Percentiles rank a stretch among this genome's conserved stretches.
Conservation (phyloP, 768 basidiomycete genomes). For the Tephrocybe rancida region DNA sequence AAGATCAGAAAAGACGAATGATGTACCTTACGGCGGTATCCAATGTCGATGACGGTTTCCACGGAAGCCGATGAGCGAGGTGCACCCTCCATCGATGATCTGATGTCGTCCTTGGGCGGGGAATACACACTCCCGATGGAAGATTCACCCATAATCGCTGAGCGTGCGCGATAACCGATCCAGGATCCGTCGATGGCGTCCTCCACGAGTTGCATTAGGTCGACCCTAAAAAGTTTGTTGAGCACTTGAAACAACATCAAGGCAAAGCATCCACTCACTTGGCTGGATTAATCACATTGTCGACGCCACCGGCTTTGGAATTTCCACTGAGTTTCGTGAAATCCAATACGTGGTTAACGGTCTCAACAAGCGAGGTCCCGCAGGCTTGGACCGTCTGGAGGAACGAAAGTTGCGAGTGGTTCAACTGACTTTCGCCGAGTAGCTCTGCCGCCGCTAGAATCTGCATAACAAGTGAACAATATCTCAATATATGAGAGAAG, state of each 20-base stretch:
- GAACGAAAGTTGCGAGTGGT: slow-evolving; percentile 82
- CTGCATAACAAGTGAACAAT: slow-evolving; percentile 33
- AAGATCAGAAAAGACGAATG: background rate
- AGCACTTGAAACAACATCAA: slow-evolving; percentile 1
- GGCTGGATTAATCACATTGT: slow-evolving; percentile 71
- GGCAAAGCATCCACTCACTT: slow-evolving; percentile 45
- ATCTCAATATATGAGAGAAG: background rate
- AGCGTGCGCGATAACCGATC: slow-evolving; percentile 88
- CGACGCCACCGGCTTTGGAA: slow-evolving; percentile 74
- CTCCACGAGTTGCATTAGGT: slow-evolving; percentile 82
- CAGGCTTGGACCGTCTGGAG: slow-evolving; percentile 93
- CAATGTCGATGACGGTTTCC: slow-evolving; percentile 90
- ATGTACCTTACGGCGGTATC: slow-evolving; percentile 62
- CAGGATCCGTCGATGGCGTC: slow-evolving; percentile 93
- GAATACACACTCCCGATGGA: slow-evolving; percentile 93
- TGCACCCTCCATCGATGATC: slow-evolving; percentile 37
- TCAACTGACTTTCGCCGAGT: slow-evolving; percentile 81
- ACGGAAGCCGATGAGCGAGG: slow-evolving; percentile 49
- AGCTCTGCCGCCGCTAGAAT: slow-evolving; percentile 92
- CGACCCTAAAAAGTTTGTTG: slow-evolving; percentile 44
- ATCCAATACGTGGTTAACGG: slow-evolving; percentile 95
- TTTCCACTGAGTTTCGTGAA: slow-evolving; percentile 94
- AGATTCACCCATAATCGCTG: slow-evolving; percentile 66
- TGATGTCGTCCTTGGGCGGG: slow-evolving; percentile 64
- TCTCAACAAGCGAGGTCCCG: slow-evolving; percentile 94